Evolutionary conservation across 495 filamentous ascomycete genomes (phyloP), one percentile per base, ranked within the genome.

Genomic region (Aspergillus funiculosus): DNA sequence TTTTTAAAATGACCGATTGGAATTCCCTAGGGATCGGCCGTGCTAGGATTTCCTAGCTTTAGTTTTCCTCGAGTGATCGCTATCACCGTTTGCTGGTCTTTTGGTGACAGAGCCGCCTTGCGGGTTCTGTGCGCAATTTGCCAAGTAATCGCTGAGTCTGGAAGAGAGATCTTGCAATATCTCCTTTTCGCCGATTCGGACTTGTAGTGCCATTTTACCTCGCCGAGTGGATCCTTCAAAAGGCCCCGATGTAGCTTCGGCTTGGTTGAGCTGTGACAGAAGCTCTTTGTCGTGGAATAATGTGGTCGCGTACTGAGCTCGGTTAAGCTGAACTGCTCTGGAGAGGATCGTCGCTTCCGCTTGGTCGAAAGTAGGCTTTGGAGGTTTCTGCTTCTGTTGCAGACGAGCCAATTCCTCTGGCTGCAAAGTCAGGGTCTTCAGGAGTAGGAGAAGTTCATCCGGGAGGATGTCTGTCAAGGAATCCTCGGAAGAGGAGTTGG

Each of bases 151-250:
- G 18, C 60, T 50, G 17, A 78, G 59, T 51, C 66, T 59, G 26
- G 61, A 60, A 20, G 51, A 49, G 11, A 67, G 69, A 73, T 57
- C 68, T 67, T 67, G 72, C 59, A 60, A 80, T n/a, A 94, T 68
- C 43, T 75, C 67, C 58, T 94, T 94, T 64, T 95, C 90, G 6
- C 89, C 90, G 26, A 81, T 63, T 35, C 89, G 78, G 26, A 95
- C 85, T 49, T 85, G 69, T 3, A 87, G 54, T 0, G 89, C 89
- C 82, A 88, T 89, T 31, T 60, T 73, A 28, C 53, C 66, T 38
- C 83, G 67, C 4, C 64, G 60, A 10, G 50, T 13, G 5, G 56
- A 58, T 26, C 32, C 57, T 14, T 64, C 59, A 27, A 61, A 42
- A 6, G 56, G 35, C 20, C 28, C 43, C n/a, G 50, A 44, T 1